These are phyloP conservation scores for Magnolia sinica DNA, from an alignment of 164 flowering plant species.

Conservation along the genomic window DNA sequence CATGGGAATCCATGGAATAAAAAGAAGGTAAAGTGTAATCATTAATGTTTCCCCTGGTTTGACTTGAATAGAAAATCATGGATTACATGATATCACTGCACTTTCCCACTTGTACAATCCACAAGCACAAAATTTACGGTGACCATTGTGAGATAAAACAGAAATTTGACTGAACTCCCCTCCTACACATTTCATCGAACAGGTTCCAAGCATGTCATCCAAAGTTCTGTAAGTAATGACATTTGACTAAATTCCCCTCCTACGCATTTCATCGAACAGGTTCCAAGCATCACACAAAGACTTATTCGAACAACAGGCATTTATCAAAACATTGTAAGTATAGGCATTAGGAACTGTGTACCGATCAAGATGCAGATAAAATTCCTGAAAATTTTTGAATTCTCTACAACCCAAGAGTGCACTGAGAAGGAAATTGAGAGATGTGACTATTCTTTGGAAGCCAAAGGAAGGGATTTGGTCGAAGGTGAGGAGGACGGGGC, in stretches of 20 bases:
- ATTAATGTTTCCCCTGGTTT: no score
- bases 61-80: no score
- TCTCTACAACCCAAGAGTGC: conserved; percentile 49
- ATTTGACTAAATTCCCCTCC: conserved; percentile 15
- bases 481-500: conserved; percentile 40
- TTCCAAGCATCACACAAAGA: no score
- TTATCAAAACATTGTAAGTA: conserved; percentile 67
- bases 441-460: conserved; percentile 51
- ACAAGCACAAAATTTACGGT: no score
- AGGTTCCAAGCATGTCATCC: conserved; percentile 48
- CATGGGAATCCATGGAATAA: no score
- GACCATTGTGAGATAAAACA: no score
- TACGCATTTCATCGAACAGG: no score
- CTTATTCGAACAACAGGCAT: conserved; percentile 9
- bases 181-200: no score
- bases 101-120: no score
- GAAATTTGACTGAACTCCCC: no score
- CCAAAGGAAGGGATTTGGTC: conserved; percentile 47
- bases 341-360: conserved; percentile 48
- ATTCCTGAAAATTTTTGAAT: conserved; percentile 34
- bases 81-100: no score
- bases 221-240: conserved; percentile 49
- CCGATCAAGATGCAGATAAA: conserved; percentile 26
- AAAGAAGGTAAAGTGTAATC: no score
- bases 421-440: conserved; percentile 47